Evolutionary conservation across 257 asterid species (phyloP).

Genomic region (Verbena officinalis): DNA sequence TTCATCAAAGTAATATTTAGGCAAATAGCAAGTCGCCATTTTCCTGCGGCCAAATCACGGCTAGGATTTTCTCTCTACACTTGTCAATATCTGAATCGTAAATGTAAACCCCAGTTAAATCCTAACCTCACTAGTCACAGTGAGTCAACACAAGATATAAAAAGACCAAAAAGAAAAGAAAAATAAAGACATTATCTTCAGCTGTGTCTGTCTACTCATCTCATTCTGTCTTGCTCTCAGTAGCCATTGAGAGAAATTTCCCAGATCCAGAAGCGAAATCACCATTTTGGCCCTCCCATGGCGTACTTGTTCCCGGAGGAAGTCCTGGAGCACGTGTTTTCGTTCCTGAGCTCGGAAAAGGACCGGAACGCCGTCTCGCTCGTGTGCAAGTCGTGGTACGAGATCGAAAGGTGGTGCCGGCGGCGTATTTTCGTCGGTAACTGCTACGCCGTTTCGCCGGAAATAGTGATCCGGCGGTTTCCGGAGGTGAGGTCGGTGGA

Average conservation of each 20-base stretch:
- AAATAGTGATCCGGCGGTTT: slow-evolving; percentile 68
- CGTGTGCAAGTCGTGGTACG: slow-evolving; percentile 96
- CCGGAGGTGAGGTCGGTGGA: slow-evolving; percentile 74
- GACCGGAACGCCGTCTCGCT: slow-evolving; percentile 84
- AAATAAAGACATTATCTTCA: slow-evolving; percentile 57
- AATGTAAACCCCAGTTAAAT: slow-evolving; percentile 47
- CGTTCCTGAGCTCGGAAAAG: slow-evolving; percentile 57
- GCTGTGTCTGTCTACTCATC: slow-evolving; percentile 21
- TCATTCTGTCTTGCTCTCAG: slow-evolving; percentile 14
- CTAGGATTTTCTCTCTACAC: background rate
- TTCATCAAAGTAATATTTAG: too few relatives aligned
- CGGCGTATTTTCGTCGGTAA: slow-evolving; percentile 80
- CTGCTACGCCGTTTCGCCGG: slow-evolving; percentile 82
- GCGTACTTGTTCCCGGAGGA: slow-evolving; percentile 85
- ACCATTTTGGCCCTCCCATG: slow-evolving; percentile 49
- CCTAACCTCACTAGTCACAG: slow-evolving; percentile 45
- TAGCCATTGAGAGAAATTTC: slow-evolving; percentile 2
- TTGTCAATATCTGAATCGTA: slow-evolving; percentile 13
- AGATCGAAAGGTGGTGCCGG: slow-evolving; percentile 83
- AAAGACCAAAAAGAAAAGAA: background rate
- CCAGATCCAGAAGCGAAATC: slow-evolving; percentile 42
- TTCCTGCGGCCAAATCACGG: slow-evolving; percentile 39
- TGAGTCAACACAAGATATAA: slow-evolving; percentile 26
- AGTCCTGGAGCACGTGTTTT: slow-evolving; percentile 83
- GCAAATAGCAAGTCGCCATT: too few relatives aligned